A percentile compares a stretch with the other conserved stretches of the same genome.
Conservation (phyloP, 352 stramenopile species). For the Phytopythium chamaehyphon region DNA sequence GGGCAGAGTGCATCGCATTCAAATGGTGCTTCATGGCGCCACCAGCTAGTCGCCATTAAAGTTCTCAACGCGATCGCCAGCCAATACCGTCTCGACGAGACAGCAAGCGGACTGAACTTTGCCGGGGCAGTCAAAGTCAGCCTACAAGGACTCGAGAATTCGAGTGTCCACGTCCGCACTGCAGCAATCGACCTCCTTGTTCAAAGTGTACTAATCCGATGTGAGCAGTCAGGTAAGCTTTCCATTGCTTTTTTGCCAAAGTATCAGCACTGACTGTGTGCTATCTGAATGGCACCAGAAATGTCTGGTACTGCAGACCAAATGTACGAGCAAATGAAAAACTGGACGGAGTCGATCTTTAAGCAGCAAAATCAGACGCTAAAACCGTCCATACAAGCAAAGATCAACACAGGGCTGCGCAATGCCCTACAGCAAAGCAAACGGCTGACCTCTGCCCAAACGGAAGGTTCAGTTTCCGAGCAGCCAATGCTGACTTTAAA, state of each 20-base stretch:
- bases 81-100: constrained; percentile 71
- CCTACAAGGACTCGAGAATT: constrained; percentile 58
- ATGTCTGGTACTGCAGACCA: constrained; percentile 49
- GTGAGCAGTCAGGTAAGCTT: constrained; percentile 61
- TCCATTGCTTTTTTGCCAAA: background rate
- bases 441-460: constrained; percentile 25
- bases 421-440: constrained; percentile 66
- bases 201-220: constrained; percentile 67
- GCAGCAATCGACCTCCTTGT: constrained; percentile 68
- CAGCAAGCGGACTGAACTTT: constrained; percentile 51
- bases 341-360: constrained; percentile 67
- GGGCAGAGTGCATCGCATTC: background rate
- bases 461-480: background rate
- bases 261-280: background rate
- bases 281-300: constrained; percentile 18
- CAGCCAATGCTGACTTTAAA: constrained; percentile 3
- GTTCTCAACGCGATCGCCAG: constrained; percentile 74
- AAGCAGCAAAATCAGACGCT: constrained; percentile 62
- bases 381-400: constrained; percentile 74
- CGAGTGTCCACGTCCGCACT: constrained; percentile 70
- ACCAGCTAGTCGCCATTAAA: constrained; percentile 73
- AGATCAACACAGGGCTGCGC: constrained; percentile 80
- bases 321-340: constrained; percentile 74
- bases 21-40: constrained; percentile 41
- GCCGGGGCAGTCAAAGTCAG: constrained; percentile 61